Evolutionary conservation across 2,329 filamentous ascomycete species (phyloP), one percentile per base, ranked within the genome.

Genomic region (Cercospora sesami): DNA sequence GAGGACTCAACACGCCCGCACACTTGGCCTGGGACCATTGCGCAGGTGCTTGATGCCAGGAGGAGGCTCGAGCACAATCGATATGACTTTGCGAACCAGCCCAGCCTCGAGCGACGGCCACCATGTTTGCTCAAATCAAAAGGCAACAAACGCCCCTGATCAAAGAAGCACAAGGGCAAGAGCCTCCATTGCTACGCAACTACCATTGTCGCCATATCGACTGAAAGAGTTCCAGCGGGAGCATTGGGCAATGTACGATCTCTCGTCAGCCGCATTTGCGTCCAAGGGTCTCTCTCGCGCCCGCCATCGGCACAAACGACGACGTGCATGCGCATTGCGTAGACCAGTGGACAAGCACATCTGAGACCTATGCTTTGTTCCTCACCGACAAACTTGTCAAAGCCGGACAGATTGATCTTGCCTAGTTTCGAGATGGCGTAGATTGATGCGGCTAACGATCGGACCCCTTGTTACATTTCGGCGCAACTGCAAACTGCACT

Each of bases 351-450:
- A 45, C 66, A 70, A 70, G 66, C 66, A 63, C 65, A 67, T 71
- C 65, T 68, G 66, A 73, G 68, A 70, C 66, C 69, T 59, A 65
- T 68, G 73, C 73, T 73, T 74, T 75, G 73, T 75, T 64, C 66
- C 69, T 72, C 73, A 75, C 72, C 72, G 74, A 26, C 74, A 75
- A 75, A 73, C 72, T 72, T 64, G 62, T 30, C 23, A 28, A 18
- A 21, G 31, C 36, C 23, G 60, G 39, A 55, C 51, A 36, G 63
- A 60, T 39, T 30, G 68, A 42, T 59, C 69, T 67, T 67, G 67
- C 26, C 12, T 28, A 14, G 53, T 45, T 42, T 23, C 51, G 65
- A 67, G 68, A 68, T 18, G 63, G 69, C 63, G 71, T 68, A 62
- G 58, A 59, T 69, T 69, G 66, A 58, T 31, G 55, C 28, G n/a